Evolutionary conservation across 257 asterid genomes (phyloP).

Genomic region (Phtheirospermum japonicum): DNA sequence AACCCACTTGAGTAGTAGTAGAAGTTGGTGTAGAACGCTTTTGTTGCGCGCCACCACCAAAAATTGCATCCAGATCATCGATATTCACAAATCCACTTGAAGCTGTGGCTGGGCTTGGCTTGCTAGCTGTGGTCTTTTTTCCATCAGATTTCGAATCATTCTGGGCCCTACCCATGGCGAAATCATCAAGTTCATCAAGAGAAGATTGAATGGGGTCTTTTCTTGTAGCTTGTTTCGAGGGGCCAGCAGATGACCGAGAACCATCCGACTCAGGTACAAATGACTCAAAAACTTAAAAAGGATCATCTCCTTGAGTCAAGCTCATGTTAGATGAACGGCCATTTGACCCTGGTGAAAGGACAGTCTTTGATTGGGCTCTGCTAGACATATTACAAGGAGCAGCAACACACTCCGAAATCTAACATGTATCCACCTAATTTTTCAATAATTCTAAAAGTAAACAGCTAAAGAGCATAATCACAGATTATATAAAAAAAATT

Average conservation of each 20-base stretch:
- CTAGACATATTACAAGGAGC: background rate
- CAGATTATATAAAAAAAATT: background rate
- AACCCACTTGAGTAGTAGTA: constrained; percentile 41
- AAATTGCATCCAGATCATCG: constrained; percentile 36
- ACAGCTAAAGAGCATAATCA: background rate
- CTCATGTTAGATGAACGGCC: constrained; percentile 32
- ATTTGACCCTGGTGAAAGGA: constrained; percentile 30
- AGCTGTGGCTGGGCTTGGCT: constrained; percentile 19
- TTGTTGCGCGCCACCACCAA: constrained; percentile 31
- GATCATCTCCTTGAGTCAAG: constrained; percentile 43
- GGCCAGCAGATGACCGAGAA: constrained; percentile 41
- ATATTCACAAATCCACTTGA: constrained; percentile 28
- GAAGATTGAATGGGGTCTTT: constrained; percentile 33
- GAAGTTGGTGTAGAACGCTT: constrained; percentile 31
- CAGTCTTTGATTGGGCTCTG: constrained; percentile 31
- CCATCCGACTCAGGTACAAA: constrained; percentile 31
- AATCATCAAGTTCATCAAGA: constrained; percentile 49
- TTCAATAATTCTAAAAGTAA: background rate
- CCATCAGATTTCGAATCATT: constrained; percentile 29
- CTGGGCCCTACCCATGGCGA: constrained; percentile 37
- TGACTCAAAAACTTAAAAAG: constrained; percentile 45
- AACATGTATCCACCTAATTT: background rate
- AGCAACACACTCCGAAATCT: background rate
- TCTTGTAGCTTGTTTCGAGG: constrained; percentile 29
- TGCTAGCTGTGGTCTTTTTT: constrained; percentile 14